These are phyloP conservation scores for Gentiana dahurica DNA, from an alignment of 257 asterid species.

Conservation along the genomic window DNA sequence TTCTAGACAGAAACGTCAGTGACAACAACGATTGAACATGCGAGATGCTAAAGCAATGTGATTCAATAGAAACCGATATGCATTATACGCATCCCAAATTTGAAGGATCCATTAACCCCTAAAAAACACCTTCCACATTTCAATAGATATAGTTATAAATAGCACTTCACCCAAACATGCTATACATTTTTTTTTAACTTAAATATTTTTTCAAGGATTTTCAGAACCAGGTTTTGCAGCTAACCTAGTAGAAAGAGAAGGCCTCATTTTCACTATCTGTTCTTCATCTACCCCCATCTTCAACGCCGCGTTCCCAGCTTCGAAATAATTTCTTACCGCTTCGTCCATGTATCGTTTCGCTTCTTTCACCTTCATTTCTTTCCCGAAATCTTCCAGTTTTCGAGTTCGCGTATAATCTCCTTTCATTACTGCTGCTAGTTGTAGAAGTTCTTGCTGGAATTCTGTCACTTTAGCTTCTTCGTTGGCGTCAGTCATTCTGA, in stretches of 20 bases:
- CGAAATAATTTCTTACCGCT: slow-evolving; percentile 60
- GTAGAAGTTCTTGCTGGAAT: slow-evolving; percentile 72
- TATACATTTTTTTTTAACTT: no score
- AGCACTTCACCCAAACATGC: no score
- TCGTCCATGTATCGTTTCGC: slow-evolving; percentile 54
- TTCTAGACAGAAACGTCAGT: no score
- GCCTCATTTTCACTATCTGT: slow-evolving; percentile 69
- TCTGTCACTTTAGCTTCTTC: slow-evolving; percentile 66
- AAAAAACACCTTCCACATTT: no score
- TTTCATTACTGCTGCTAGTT: slow-evolving; percentile 71
- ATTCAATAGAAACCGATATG: no score
- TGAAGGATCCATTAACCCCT: no score
- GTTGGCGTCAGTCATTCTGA: slow-evolving; percentile 49
- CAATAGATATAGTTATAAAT: no score
- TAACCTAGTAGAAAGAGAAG: slow-evolving; percentile 61
- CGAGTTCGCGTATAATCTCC: slow-evolving; percentile 58
- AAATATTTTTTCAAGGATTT: no score
- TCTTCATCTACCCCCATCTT: slow-evolving; percentile 49
- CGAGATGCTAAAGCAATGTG: no score
- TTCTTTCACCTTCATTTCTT: slow-evolving; percentile 53
- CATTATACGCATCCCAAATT: no score
- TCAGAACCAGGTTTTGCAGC: slow-evolving; percentile 1
- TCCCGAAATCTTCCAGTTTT: slow-evolving; percentile 33
- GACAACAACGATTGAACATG: no score
- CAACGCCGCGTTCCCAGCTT: slow-evolving; percentile 54